A percentile compares a stretch with the other conserved stretches of the same genome.
Evolutionary conservation across 2,329 filamentous ascomycete genomes (phyloP).

Genomic region (Emericellopsis atlantica): DNA sequence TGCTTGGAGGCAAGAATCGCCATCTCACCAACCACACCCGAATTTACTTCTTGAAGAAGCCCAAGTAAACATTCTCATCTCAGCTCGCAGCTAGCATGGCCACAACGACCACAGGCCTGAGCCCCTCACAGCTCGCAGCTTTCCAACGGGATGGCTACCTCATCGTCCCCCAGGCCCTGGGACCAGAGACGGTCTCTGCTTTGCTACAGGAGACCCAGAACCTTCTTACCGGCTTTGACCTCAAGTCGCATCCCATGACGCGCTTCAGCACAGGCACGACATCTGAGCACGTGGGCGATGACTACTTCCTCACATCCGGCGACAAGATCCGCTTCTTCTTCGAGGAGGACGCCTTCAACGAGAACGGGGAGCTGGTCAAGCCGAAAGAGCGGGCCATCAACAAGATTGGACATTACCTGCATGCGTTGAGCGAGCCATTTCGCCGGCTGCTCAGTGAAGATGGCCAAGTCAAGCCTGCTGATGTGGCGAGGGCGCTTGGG

Average conservation of each 20-base stretch:
- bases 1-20: no score
- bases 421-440: conserved; percentile 57
- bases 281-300: conserved; percentile 73
- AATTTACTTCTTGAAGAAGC: not conserved
- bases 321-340: conserved; percentile 97
- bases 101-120: conserved; percentile 39
- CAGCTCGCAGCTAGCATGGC: conserved; percentile 5
- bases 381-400: conserved; percentile 82
- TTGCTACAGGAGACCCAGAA: conserved; percentile 64
- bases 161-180: conserved; percentile 67
- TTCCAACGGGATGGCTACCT: conserved; percentile 85
- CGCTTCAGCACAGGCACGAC: conserved; percentile 90
- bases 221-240: conserved; percentile 62
- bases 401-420: conserved; percentile 72
- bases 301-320: conserved; percentile 82
- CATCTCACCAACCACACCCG: no score
- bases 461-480: conserved; percentile 33
- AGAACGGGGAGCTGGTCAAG: conserved; percentile 51
- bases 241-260: conserved; percentile 84
- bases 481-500: conserved; percentile 57
- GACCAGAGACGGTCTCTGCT: conserved; percentile 46
- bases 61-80: not conserved
- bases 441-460: conserved; percentile 40
- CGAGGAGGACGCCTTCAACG: conserved; percentile 80
- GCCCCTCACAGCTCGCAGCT: conserved; percentile 53